Evolutionary conservation across 2,329 filamentous ascomycete genomes (phyloP).

Genomic region (Pestalotiopsis sp.): DNA sequence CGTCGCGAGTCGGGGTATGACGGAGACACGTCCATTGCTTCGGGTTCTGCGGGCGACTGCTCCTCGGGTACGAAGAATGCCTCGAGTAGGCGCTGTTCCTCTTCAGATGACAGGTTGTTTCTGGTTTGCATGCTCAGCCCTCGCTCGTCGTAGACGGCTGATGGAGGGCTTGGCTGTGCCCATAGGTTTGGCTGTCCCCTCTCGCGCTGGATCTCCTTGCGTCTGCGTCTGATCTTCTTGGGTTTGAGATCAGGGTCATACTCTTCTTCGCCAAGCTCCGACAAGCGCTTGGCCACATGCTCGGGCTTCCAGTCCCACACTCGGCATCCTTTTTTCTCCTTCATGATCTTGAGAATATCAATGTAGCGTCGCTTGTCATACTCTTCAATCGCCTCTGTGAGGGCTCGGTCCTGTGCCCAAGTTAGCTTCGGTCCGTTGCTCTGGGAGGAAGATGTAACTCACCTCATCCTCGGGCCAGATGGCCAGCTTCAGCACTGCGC

Average conservation of each 20-base stretch:
- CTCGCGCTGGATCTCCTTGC: constrained; percentile 8
- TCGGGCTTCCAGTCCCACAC: constrained; percentile 52
- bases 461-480: constrained; percentile 55
- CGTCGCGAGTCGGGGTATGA: constrained; percentile 14
- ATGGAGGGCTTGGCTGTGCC: background rate
- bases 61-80: constrained; percentile 27
- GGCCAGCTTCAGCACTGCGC: constrained; percentile 51
- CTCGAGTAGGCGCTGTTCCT: constrained; percentile 34
- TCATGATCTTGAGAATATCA: constrained; percentile 45
- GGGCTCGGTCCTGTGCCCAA: constrained; percentile 42
- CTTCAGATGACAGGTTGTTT: constrained; percentile 31
- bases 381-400: constrained; percentile 32
- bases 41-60: constrained; percentile 17
- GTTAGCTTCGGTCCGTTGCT: constrained; percentile 19
- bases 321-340: constrained; percentile 53
- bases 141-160: constrained; percentile 15
- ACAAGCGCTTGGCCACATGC: constrained; percentile 54
- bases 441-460: constrained; percentile 29
- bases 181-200: constrained; percentile 11
- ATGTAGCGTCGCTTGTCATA: constrained; percentile 48
- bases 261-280: constrained; percentile 50
- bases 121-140: constrained; percentile 23
- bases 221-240: constrained; percentile 26
- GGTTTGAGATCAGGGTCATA: constrained; percentile 43
- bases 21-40: constrained; percentile 22